Evolutionary conservation across 1,139 yeast genomes (phyloP), one percentile per base, ranked within the genome.

Genomic region (Hansenula sp.): DNA sequence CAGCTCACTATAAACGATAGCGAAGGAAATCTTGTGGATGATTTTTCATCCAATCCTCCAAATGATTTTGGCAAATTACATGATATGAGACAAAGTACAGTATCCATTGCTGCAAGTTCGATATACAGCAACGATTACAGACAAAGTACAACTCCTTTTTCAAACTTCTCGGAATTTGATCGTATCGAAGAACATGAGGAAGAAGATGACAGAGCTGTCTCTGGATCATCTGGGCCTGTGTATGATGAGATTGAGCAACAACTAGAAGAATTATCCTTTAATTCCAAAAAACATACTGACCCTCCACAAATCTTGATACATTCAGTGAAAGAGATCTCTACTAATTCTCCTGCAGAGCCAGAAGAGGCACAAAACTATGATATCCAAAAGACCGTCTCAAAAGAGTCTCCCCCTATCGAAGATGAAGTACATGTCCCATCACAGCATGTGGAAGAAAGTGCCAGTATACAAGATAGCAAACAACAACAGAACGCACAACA

Each of bases 161-260:
- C 21, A 12, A 29, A 3, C 19, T 12, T 6, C 27, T 13, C 34
- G 22, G 34, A 32, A 4, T 29, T 29, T 13, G 20, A 29, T 3
- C n/a, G 19, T 14, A 22, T 16, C 8, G 27, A 21, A 11, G 34
- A 22, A 8, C n/a, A 18, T 26, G 36, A 18, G 18, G 24, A 9
- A 5, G 36, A 33, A 18, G 13, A 26, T 26, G 24, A 32, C 17
- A 5, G 13, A 24, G 26, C 8, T 6, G 8, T 24, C 8, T 13
- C 26, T 10, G 12, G 22, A 22, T 22, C 19, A 12, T 25, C 39
- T 11, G 29, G 29, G 3, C 36, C 38, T 16, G 40, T 36, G 4
- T 49, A 37, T 17, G 31, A 39, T 30, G 50, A 53, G 16, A 36
- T 49, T 20, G 48, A 48, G 38, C 38, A 31, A n/a, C 48, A 50